phyloP scores from a whole-genome alignment of 345 rosid species.

The Gossypium australe region DNA sequence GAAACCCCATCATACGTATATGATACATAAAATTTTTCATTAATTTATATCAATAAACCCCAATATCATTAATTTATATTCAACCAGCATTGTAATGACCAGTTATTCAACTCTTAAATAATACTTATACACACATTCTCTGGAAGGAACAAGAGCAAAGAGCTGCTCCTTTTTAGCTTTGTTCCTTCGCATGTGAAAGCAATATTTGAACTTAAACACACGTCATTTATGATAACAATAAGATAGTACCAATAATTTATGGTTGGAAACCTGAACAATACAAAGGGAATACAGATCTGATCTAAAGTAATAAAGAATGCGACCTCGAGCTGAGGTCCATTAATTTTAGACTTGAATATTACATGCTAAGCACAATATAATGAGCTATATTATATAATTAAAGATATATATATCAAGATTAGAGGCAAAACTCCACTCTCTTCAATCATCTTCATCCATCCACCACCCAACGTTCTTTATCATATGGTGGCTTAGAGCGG shows the following conservation, averaged over 20 bases:
- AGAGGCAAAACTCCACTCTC: conserved; percentile 21
- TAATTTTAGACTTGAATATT: conserved; percentile 7
- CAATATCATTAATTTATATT: too few relatives aligned
- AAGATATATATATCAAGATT: conserved; percentile 3
- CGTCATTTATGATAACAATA: background rate
- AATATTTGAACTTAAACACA: background rate
- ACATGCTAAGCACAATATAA: conserved; percentile 4
- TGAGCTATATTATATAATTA: background rate
- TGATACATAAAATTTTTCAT: too few relatives aligned
- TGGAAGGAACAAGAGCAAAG: too few relatives aligned
- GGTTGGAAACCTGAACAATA: conserved; percentile 1
- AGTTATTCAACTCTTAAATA: too few relatives aligned
- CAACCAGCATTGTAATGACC: too few relatives aligned
- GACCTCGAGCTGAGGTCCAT: conserved; percentile 57
- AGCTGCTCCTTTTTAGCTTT: background rate
- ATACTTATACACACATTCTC: too few relatives aligned
- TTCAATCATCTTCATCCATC: conserved; percentile 19
- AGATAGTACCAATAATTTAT: background rate
- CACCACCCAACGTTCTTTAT: conserved; percentile 3
- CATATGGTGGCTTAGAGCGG: conserved; percentile 37
- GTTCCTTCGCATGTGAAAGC: background rate
- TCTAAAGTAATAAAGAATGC: conserved; percentile 26
- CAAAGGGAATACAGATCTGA: conserved; percentile 8
- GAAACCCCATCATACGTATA: too few relatives aligned
- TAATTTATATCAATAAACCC: too few relatives aligned